phyloP scores from a whole-genome alignment of 2,329 filamentous ascomycete species.

The Orbilia ellipsospora region DNA sequence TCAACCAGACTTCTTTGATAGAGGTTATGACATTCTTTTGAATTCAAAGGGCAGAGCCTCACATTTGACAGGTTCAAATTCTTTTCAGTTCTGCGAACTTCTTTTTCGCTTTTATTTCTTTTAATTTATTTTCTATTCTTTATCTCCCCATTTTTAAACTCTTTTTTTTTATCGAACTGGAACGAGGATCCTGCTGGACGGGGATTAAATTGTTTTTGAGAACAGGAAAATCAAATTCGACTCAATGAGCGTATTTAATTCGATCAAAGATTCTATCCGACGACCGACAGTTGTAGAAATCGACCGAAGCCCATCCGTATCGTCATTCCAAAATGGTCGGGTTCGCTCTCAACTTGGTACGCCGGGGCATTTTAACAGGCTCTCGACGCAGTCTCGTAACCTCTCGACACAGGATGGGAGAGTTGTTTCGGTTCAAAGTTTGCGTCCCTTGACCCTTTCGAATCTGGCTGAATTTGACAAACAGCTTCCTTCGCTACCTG shows the following conservation, averaged over 20 bases:
- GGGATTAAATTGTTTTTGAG: slow-evolving; percentile 19
- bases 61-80: slow-evolving; percentile 41
- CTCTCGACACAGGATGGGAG: slow-evolving; percentile 19
- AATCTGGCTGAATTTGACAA: slow-evolving; percentile 44
- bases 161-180: slow-evolving; percentile 5
- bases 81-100: slow-evolving; percentile 43
- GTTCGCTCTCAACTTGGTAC: slow-evolving; percentile 23
- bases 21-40: slow-evolving; percentile 51
- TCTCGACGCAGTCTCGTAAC: slow-evolving; percentile 25
- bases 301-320: slow-evolving; percentile 31
- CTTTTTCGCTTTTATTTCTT: slow-evolving; percentile 7
- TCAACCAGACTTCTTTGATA: slow-evolving; percentile 44
- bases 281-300: slow-evolving; percentile 42
- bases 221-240: slow-evolving; percentile 1
- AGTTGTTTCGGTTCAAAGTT: slow-evolving; percentile 14
- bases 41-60: slow-evolving; percentile 32
- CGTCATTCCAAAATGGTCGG: slow-evolving; percentile 30
- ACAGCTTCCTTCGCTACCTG: slow-evolving; percentile 38
- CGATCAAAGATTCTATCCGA: slow-evolving; percentile 41
- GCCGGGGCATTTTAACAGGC: slow-evolving; percentile 30
- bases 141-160: background rate
- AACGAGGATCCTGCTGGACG: slow-evolving; percentile 38
- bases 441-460: slow-evolving; percentile 40
- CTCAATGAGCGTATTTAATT: slow-evolving; percentile 45
- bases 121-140: slow-evolving; percentile 25